Evolutionary conservation across 139 green algal species (phyloP), one percentile per base, ranked within the genome.

Genomic region (Gonium pectorale): DNA sequence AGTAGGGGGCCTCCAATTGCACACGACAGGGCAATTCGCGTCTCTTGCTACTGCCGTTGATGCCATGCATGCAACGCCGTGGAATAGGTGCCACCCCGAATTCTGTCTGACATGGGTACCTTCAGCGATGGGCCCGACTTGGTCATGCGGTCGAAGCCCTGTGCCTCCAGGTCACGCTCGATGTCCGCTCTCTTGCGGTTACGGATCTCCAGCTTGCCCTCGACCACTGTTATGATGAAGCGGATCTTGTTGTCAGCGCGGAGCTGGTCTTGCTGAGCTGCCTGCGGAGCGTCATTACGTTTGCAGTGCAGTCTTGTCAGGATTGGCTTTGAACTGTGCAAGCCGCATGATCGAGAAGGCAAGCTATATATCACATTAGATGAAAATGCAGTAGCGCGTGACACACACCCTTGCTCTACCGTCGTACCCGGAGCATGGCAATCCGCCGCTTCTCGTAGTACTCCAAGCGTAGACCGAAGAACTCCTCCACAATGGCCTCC

Each of bases 201-300:
- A 91, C 60, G 52, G 40, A 68, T 82, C n/a, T 92, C 86, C 33
- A 99, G 89, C 44, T 93, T 81, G n/a, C 95, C 94, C 7, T 87
- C 38, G 43, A 99, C 94, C 33, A 99, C 97, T 9, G 95, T 94
- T 60, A 97, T 82, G 80, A 99, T 99, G 93, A 99, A 99, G 70
- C 95, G 91, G 43, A 95, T 91, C 79, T 95, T 94, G 90, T 98
- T 99, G 87, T 88, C 89, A n/a, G 97, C 86, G 66, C 93, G 92
- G 70, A 85, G 81, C 88, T 98, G 80, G 72, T 99, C 94, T 40
- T 83, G 83, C 86, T 96, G 90, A 0, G 95, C 94, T 5, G 85
- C 87, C 91, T 95, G 88, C n/a, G 31, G 9, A 38, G n/a, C n/a
- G n/a, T n/a, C n/a, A n/a, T n/a, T n/a, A n/a, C n/a, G 62, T 43